Conservation (phyloP, 78 protist genomes). For the Guillardia theta region DNA sequence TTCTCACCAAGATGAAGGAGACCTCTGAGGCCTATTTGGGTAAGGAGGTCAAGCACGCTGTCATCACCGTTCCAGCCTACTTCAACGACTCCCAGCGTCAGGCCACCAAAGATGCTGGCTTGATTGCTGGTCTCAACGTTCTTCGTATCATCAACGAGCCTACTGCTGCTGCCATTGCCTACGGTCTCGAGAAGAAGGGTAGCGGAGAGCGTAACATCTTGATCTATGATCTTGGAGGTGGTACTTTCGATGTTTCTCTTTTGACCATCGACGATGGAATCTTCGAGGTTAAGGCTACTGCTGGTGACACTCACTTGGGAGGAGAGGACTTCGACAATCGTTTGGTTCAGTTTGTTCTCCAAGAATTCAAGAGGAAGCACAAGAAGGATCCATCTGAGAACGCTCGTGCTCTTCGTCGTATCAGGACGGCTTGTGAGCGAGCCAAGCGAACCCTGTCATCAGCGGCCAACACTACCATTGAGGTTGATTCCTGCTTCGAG, state of each 20-base stretch:
- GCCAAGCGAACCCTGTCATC: constrained; percentile 82
- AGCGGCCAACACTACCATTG: constrained; percentile 78
- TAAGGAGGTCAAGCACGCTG: constrained; percentile 71
- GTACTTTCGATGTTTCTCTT: constrained; percentile 94
- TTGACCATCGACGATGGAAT: constrained; percentile 75
- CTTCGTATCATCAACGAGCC: constrained; percentile 96
- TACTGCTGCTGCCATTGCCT: constrained; percentile 96
- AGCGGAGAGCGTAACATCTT: constrained; percentile 67
- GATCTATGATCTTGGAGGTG: constrained; percentile 98
- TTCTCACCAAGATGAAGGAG: constrained; percentile 80
- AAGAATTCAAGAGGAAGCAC: constrained; percentile 66
- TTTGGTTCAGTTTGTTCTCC: constrained; percentile 55
- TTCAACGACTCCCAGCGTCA: constrained; percentile 79
- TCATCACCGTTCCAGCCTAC: constrained; percentile 86
- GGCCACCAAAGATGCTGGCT: constrained; percentile 97
- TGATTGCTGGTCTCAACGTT: constrained; percentile 83
- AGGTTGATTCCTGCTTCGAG: constrained; percentile 93
- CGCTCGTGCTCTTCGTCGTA: constrained; percentile 67
- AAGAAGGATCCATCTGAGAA: constrained; percentile 42
- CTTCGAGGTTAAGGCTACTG: constrained; percentile 85
- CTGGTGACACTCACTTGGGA: constrained; percentile 82
- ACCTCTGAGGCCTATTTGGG: constrained; percentile 84
- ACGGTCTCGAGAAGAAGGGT: constrained; percentile 75
- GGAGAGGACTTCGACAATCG: constrained; percentile 90
- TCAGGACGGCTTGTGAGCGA: constrained; percentile 75